A percentile compares a stretch with the other conserved stretches of the same genome.
Evolutionary conservation across 345 rosid species (phyloP).

Genomic region (Passiflora organensis): DNA sequence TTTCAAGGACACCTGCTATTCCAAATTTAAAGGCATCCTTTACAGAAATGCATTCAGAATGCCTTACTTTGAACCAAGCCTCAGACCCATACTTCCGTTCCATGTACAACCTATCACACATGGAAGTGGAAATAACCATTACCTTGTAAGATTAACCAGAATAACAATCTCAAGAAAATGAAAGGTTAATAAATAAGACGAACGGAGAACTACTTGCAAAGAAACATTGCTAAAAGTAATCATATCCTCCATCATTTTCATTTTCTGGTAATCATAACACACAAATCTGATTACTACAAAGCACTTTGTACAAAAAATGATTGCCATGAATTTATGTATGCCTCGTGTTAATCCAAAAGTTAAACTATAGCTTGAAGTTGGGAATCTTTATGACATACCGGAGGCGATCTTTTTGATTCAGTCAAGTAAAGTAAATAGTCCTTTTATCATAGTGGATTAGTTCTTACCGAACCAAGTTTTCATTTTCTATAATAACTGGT

Average conservation of each 20-base stretch:
- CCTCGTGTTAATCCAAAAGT: background rate
- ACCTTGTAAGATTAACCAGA: no score
- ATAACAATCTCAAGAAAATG: no score
- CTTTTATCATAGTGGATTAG: background rate
- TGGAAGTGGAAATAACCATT: background rate
- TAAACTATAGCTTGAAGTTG: background rate
- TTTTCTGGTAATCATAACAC: no score
- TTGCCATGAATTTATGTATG: no score
- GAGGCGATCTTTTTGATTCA: background rate
- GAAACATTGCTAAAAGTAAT: no score
- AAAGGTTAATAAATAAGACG: no score
- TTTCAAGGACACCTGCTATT: slow-evolving; percentile 44
- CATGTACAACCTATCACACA: slow-evolving; percentile 47
- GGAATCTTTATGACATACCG: no score
- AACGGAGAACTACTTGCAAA: background rate
- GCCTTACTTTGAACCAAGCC: slow-evolving; percentile 43
- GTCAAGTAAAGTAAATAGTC: background rate
- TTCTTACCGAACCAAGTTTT: slow-evolving; percentile 52
- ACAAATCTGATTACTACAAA: no score
- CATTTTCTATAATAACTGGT: slow-evolving; percentile 46
- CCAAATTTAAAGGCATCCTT: slow-evolving; percentile 74
- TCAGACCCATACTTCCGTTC: slow-evolving; percentile 55
- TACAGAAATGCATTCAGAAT: slow-evolving; percentile 35
- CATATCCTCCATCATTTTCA: no score
- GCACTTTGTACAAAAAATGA: no score